Evolutionary conservation across 345 rosid species (phyloP).

Genomic region (Barbarea vulgaris): DNA sequence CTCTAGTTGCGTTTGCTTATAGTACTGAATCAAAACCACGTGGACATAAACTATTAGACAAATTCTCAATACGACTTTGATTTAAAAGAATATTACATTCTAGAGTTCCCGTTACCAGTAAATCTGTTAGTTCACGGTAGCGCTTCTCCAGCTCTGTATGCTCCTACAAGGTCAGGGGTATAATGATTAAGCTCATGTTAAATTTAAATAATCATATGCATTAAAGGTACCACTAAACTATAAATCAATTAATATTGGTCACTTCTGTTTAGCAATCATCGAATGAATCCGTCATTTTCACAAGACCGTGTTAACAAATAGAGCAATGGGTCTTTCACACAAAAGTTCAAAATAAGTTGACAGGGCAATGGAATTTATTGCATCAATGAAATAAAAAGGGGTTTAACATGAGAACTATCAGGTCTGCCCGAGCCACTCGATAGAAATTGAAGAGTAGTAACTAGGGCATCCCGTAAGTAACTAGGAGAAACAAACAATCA

Average conservation of each 20-base stretch:
- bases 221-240: conserved; percentile 3
- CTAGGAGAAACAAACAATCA: not conserved
- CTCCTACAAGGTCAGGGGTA: conserved; percentile 62
- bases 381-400: not conserved
- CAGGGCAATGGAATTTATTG: not conserved
- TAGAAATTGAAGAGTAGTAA: not conserved
- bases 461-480: not conserved
- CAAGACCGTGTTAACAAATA: conserved; percentile 4
- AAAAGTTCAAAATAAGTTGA: conserved; percentile 2
- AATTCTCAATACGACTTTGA: conserved; percentile 6
- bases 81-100: conserved; percentile 4
- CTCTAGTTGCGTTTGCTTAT: conserved; percentile 99
- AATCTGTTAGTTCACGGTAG: conserved; percentile 95
- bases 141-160: conserved; percentile 98
- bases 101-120: conserved; percentile 67
- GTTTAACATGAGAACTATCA: not conserved
- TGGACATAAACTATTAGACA: conserved; percentile 23
- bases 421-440: conserved; percentile 1
- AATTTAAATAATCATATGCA: conserved; percentile 19
- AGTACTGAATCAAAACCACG: conserved; percentile 59
- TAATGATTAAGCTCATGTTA: conserved; percentile 36
- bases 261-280: not conserved
- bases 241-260: not conserved
- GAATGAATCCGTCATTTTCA: not conserved
- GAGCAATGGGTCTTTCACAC: conserved; percentile 7